These are phyloP conservation scores for Colletotrichum neosansevieriae DNA, from an alignment of 2,329 filamentous ascomycete genomes.

Conservation along the genomic window DNA sequence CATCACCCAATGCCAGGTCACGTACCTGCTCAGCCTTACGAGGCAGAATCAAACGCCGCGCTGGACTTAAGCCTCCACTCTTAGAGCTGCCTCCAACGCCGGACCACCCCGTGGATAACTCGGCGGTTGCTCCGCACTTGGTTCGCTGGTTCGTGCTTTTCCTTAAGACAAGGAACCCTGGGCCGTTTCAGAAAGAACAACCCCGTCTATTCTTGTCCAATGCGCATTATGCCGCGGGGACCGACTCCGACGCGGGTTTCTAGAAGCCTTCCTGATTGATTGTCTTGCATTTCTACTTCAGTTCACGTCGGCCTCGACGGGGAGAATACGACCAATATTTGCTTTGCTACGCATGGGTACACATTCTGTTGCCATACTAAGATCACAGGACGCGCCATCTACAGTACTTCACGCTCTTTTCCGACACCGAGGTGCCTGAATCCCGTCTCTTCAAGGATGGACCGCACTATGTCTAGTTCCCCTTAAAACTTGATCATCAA, in stretches of 20 bases:
- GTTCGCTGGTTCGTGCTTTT: not conserved
- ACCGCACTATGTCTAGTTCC: not conserved
- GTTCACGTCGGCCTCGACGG: no score
- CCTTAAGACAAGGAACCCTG: constrained; percentile 1
- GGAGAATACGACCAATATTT: no score
- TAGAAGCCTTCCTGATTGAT: no score
- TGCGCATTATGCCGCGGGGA: no score
- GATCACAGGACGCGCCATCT: not conserved
- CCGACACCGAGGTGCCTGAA: no score
- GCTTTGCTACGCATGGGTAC: no score
- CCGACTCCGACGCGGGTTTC: no score
- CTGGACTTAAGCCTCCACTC: constrained; percentile 1
- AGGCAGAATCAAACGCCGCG: constrained; percentile 27
- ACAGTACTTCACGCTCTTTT: not conserved
- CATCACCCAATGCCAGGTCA: not conserved
- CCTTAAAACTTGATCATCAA: not conserved
- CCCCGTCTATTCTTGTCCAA: not conserved
- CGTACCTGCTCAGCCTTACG: constrained; percentile 18
- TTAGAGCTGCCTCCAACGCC: constrained; percentile 24
- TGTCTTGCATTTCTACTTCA: no score
- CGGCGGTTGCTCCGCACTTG: constrained; percentile 2
- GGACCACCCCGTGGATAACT: not conserved
- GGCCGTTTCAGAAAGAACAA: not conserved
- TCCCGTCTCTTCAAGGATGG: no score
- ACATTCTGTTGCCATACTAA: no score